Evolutionary conservation across 805 yeast species (phyloP).

Genomic region (Monosporozyma unispora): DNA sequence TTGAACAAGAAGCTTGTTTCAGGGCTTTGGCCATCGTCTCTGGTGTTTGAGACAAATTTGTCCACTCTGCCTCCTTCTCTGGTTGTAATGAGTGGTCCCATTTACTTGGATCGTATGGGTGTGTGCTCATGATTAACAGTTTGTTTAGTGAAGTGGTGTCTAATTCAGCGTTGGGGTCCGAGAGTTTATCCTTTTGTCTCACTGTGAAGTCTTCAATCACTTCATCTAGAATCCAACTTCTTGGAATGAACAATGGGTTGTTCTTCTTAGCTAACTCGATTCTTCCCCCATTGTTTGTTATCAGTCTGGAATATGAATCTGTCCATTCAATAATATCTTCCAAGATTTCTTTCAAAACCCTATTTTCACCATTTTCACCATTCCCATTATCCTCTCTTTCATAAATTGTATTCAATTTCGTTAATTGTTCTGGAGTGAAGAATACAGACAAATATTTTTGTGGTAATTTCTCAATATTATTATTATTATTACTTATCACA

Average conservation of each 20-base stretch:
- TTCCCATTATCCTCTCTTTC: slow-evolving; percentile 7
- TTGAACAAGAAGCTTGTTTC: slow-evolving; percentile 69
- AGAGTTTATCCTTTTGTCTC: slow-evolving; percentile 38
- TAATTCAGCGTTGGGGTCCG: slow-evolving; percentile 13
- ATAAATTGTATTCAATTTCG: slow-evolving; percentile 17
- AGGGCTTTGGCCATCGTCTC: slow-evolving; percentile 42
- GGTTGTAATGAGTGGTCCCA: slow-evolving; percentile 51
- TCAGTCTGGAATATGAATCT: slow-evolving; percentile 36
- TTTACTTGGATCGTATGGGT: slow-evolving; percentile 61
- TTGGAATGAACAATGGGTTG: slow-evolving; percentile 77
- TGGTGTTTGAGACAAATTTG: slow-evolving; percentile 26
- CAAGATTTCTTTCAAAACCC: slow-evolving; percentile 31
- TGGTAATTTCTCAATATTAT: slow-evolving; percentile 17
- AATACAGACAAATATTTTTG: slow-evolving; percentile 13
- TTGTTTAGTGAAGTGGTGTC: slow-evolving; percentile 43
- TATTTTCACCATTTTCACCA: background rate
- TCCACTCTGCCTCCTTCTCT: slow-evolving; percentile 51
- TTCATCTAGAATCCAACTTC: slow-evolving; percentile 80
- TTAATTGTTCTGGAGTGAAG: slow-evolving; percentile 12
- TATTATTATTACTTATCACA: slow-evolving; percentile 13
- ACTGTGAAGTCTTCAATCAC: slow-evolving; percentile 56
- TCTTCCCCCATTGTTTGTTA: slow-evolving; percentile 36
- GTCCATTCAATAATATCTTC: slow-evolving; percentile 45
- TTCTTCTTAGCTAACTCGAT: slow-evolving; percentile 33
- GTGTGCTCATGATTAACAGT: slow-evolving; percentile 57